These are phyloP conservation scores for Populus simonii DNA, from an alignment of 345 rosid species.

Conservation along the genomic window DNA sequence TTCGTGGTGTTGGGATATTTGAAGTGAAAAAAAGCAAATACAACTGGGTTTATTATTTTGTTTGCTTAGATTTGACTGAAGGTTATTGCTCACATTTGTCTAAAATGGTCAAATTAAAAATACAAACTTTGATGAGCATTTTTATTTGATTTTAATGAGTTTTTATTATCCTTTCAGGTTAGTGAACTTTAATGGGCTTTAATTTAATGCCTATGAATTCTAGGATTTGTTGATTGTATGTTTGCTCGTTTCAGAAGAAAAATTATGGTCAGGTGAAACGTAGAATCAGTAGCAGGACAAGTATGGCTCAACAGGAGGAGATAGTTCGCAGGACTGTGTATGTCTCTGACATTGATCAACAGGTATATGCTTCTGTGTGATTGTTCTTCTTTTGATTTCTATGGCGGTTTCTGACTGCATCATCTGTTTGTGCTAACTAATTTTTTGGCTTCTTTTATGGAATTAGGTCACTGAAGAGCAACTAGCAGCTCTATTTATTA, in stretches of 20 bases:
- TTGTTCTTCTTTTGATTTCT: neutral
- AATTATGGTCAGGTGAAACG: constrained; percentile 66
- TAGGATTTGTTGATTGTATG: neutral
- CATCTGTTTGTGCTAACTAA: neutral
- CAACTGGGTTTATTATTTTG: neutral
- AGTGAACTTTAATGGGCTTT: constrained; percentile 22
- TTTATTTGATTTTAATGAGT: neutral
- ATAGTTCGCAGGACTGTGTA: constrained; percentile 80
- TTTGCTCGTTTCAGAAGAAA: constrained; percentile 57
- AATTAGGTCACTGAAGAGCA: constrained; percentile 89
- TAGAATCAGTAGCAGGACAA: constrained; percentile 73
- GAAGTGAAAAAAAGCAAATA: neutral
- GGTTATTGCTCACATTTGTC: neutral
- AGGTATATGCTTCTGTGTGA: constrained; percentile 31
- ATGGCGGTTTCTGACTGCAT: neutral
- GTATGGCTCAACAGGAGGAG: constrained; percentile 85
- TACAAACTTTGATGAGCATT: neutral
- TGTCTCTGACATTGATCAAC: constrained; percentile 80
- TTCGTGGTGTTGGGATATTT: neutral
- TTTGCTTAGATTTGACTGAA: neutral
- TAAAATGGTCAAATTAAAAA: neutral
- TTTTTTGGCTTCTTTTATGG: neutral
- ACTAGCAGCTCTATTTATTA: constrained; percentile 78
- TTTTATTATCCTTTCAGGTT: neutral
- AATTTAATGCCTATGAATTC: constrained; percentile 2